Evolutionary conservation across 1,284 basidiomycete species (phyloP).

Genomic region (Ganoderma meredithae): DNA sequence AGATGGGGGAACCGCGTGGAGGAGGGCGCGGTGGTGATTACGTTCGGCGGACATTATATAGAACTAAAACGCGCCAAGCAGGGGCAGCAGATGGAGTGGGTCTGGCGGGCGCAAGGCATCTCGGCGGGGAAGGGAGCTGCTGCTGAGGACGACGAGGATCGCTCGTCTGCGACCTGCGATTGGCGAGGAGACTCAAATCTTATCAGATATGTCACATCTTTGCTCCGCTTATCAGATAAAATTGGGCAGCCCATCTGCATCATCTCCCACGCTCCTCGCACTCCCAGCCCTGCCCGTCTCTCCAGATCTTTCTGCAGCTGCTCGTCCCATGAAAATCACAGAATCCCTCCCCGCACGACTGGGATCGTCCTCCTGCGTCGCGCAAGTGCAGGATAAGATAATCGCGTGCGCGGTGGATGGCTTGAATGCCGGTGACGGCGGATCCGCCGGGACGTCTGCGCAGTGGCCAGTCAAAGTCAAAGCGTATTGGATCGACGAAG

Average conservation of each 20-base stretch:
- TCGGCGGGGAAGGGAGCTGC: not conserved
- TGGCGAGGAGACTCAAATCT: constrained; percentile 5
- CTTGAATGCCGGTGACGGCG: not conserved
- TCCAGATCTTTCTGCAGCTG: not conserved
- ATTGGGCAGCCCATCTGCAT: not conserved
- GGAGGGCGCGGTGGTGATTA: not conserved
- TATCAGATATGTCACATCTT: constrained; percentile 12
- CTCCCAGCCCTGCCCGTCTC: not conserved
- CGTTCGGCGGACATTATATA: not conserved
- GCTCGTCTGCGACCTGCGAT: not conserved
- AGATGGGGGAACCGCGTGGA: not conserved
- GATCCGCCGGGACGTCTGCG: not conserved
- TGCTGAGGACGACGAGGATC: not conserved
- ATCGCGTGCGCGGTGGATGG: not conserved
- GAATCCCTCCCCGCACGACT: not conserved
- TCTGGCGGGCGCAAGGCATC: not conserved
- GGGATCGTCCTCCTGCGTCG: not conserved
- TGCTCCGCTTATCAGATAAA: constrained; percentile 19
- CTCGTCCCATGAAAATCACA: not conserved
- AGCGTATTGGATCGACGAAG: not conserved
- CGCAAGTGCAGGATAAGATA: not conserved
- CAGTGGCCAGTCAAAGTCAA: not conserved
- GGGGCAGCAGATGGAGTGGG: not conserved
- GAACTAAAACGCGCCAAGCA: not conserved
- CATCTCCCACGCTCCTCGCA: constrained; percentile 6